Base-by-base conservation (phyloP, 306 rosid species). In the Luffa acutangula region DNA sequence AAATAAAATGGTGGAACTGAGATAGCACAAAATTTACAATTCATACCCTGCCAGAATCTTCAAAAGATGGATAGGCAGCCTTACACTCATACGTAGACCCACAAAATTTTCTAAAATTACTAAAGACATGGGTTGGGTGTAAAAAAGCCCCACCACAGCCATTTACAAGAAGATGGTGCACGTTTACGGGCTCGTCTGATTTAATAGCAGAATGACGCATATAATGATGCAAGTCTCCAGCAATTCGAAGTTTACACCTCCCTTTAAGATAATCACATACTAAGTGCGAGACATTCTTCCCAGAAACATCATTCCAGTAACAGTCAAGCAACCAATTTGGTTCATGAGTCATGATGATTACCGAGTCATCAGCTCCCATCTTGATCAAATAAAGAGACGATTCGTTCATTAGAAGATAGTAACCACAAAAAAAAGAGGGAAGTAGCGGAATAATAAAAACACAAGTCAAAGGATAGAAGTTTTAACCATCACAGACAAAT, bases 191-290 rank as follows among this genome's bases (percentile, higher is more conserved):
- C 17, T 88, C 97, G 21, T 91, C 94, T 75, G 99, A 90, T 70
- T 87, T 86, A 77, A 88, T 91, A 80, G 81, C 85, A 52, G 99
- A 93, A 90, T 96, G 99, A 48, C 99, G 97, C 97, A 96, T 90
- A 88, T 96, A 96, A 85, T 96, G 99, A 87, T 96, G 99, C 92
- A 96, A 88, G 86, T 96, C 99, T 81, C 99, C 99, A 75, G 99
- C 97, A 84, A 96, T 88, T 72, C 98, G 91, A 81, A 93, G 97
- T 86, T 90, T 96, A 82, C 99, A 96, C 80, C 98, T 89, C 87
- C 97, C 99, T 85, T 81, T 96, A 78, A 93, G 79, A 91, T 90
- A 87, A 90, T 93, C 97, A 77, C 87, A 73, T 83, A 93, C 89
- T 79, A 95, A 84, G 85, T 95, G 96, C 1, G 96, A 84, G 56